Conservation (phyloP, 1,284 basidiomycete genomes). For the Microbotryum scabiosae region DNA sequence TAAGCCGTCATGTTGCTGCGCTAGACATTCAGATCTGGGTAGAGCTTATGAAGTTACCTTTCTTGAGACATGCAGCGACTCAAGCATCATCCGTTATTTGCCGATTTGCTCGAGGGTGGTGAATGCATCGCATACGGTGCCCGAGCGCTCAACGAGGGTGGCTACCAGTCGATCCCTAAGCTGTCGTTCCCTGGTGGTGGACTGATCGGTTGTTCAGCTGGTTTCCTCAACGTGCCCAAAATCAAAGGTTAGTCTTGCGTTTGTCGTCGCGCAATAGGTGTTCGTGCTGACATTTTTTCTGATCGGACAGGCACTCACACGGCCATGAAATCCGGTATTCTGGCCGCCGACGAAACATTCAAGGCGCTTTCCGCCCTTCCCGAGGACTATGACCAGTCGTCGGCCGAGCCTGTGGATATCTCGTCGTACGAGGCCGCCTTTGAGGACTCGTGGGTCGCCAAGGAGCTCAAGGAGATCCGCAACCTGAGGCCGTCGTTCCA, state of each 20-base stretch:
- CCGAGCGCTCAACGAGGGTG: conserved; percentile 86
- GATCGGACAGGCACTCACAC: conserved; percentile 67
- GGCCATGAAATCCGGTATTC: conserved; percentile 98
- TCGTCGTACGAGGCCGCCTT: conserved; percentile 65
- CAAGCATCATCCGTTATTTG: conserved; percentile 95
- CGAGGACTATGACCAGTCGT: conserved; percentile 23
- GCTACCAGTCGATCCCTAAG: conserved; percentile 84
- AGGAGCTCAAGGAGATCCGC: conserved; percentile 82
- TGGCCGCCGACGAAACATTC: conserved; percentile 84
- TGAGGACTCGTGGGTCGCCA: conserved; percentile 74
- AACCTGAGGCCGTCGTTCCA: conserved; percentile 90
- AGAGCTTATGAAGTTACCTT: too few species aligned
- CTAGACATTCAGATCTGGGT: background rate
- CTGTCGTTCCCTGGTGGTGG: conserved; percentile 93
- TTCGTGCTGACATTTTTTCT: background rate
- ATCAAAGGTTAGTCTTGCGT: conserved; percentile 59
- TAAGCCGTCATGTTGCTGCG: conserved; percentile 37
- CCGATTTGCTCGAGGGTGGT: conserved; percentile 65
- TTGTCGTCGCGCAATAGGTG: background rate
- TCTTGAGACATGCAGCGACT: conserved; percentile 60
- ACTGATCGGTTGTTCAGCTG: conserved; percentile 88
- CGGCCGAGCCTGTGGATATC: conserved; percentile 53
- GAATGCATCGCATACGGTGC: conserved; percentile 85
- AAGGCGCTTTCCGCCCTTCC: conserved; percentile 49
- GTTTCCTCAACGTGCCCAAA: conserved; percentile 93